Evolutionary conservation across 257 asterid genomes (phyloP).

Genomic region (Petrea volubilis): DNA sequence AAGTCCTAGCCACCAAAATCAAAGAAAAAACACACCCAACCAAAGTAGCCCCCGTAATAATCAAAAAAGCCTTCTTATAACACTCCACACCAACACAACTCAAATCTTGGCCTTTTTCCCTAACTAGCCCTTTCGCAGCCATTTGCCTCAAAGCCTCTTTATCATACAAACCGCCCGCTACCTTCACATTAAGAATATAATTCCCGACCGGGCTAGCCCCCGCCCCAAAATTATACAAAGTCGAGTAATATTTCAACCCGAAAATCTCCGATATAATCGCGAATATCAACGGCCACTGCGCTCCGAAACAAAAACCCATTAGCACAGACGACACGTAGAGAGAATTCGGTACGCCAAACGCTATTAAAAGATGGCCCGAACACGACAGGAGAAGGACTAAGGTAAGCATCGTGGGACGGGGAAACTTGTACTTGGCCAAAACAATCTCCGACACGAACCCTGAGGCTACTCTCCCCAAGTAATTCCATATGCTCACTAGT

Average conservation of each 20-base stretch:
- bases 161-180: constrained; percentile 47
- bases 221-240: constrained; percentile 46
- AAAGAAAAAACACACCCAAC: constrained; percentile 44
- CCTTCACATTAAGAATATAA: constrained; percentile 46
- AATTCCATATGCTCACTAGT: constrained; percentile 61
- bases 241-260: constrained; percentile 59
- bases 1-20: constrained; percentile 45
- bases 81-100: constrained; percentile 53
- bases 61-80: constrained; percentile 48
- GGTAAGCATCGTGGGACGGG: constrained; percentile 52
- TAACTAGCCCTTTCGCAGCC: constrained; percentile 28
- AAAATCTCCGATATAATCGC: constrained; percentile 59
- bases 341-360: constrained; percentile 45
- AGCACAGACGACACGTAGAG: constrained; percentile 49
- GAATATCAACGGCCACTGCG: constrained; percentile 55
- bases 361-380: constrained; percentile 54
- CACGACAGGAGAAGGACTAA: constrained; percentile 42
- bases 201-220: constrained; percentile 65
- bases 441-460: constrained; percentile 53
- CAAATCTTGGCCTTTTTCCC: constrained; percentile 46
- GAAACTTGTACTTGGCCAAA: constrained; percentile 46
- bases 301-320: constrained; percentile 62
- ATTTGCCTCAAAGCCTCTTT: constrained; percentile 46
- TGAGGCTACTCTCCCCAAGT: constrained; percentile 47
- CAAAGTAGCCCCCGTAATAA: constrained; percentile 47